Conservation (phyloP, 2,329 filamentous ascomycete genomes). For the Monosporascus ibericus region DNA sequence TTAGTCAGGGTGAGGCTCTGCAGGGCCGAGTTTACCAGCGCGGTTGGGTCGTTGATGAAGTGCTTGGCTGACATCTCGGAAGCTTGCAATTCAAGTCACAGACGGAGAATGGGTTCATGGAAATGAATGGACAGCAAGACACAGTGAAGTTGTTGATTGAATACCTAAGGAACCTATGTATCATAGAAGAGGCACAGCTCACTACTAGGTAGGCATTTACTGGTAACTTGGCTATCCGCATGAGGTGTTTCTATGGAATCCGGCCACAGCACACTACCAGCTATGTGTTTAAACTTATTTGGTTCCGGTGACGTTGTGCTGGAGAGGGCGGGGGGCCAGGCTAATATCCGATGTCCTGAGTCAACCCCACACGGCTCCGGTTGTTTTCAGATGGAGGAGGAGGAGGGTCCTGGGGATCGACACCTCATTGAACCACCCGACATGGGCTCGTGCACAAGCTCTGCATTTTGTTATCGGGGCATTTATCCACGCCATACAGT, state of each 20-base stretch:
- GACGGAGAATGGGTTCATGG: neutral
- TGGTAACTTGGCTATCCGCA: neutral
- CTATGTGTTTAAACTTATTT: neutral
- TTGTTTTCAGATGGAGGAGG: neutral
- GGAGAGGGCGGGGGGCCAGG: neutral
- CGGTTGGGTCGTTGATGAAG: conserved; percentile 78
- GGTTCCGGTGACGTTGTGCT: neutral
- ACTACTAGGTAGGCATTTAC: neutral
- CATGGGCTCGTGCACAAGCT: too few relatives aligned
- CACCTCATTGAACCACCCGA: too few relatives aligned
- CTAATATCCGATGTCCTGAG: neutral
- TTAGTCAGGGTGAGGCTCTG: conserved; percentile 76
- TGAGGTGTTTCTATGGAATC: neutral
- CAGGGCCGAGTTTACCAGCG: conserved; percentile 72
- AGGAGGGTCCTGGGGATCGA: neutral
- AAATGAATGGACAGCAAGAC: too few relatives aligned
- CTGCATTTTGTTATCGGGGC: too few relatives aligned
- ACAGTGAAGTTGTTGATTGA: neutral
- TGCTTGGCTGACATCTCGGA: conserved; percentile 60
- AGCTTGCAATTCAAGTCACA: neutral
- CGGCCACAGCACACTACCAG: neutral
- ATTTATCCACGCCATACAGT: too few relatives aligned
- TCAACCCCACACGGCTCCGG: neutral
- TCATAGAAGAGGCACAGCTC: neutral
- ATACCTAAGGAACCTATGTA: neutral